Base-by-base conservation (phyloP, 805 yeast species). In the Nadsonia fulvescens region DNA sequence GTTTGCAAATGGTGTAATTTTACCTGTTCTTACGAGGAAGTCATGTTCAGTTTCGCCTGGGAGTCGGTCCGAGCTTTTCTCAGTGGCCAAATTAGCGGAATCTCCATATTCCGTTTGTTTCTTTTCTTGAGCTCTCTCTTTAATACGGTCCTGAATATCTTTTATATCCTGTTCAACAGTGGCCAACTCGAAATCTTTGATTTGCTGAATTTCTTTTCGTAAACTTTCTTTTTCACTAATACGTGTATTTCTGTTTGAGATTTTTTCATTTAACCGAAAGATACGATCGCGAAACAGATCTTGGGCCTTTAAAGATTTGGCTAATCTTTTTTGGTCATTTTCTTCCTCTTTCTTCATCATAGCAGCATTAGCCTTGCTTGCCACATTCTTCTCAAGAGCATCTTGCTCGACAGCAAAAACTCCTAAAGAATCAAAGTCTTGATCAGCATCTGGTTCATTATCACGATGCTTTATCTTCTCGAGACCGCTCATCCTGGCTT, bases 1-100 rank as follows among this genome's bases (percentile, higher is more conserved):
- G 15, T 66, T 65, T 7, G 94, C 92, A 55, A 89, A 89, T 1
- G 96, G 96, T 0, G 98, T 89, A 30, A 82, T 67, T 45, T 81
- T 71, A 15, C 98, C 98, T 0, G 86, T 83, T 36, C 98, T 60
- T 0, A 89, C 66, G 33, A 89, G 56, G 42, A 50, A 83, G 26
- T 83, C 95, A 30, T 66, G 66, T 41, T 75, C 76, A 0, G 81
- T 51, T 42, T 89, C 96, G n/a, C 65, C 76, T 0, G 75, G 68
- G 5, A 63, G 54, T 35, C 59, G 55, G n/a, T 39, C 34, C 1
- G 38, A 32, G 2, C 24, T 35, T 3, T 29, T 17, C 6, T 25
- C 30, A n/a, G n/a, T n/a, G n/a, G n/a, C n/a, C n/a, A n/a, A n/a
- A n/a, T n/a, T n/a, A n/a, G n/a, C n/a, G n/a, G n/a, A n/a, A n/a